Conservation (phyloP, 129 eudicot species). For the Saposhnikovia divaricata region DNA sequence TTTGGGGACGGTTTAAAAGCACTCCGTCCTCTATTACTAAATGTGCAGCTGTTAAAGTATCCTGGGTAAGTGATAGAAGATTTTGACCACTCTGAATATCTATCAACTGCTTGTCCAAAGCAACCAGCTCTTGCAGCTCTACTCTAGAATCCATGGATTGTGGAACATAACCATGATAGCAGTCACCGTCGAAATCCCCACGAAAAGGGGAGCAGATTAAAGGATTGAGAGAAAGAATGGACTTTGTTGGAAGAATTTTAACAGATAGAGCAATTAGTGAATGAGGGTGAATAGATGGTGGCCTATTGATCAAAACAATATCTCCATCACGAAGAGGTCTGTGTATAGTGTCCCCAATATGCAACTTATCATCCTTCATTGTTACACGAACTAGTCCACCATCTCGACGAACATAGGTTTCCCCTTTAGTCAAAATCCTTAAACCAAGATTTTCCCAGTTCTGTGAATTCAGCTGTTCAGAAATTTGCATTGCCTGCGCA, state of each 20-base stretch:
- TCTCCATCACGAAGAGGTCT: slow-evolving; percentile 78
- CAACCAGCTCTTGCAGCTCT: slow-evolving; percentile 78
- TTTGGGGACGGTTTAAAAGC: slow-evolving; percentile 32
- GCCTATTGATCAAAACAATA: slow-evolving; percentile 68
- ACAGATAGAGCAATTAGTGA: slow-evolving; percentile 72
- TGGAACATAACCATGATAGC: slow-evolving; percentile 81
- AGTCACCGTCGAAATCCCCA: slow-evolving; percentile 96
- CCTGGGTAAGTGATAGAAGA: slow-evolving; percentile 66
- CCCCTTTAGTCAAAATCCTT: slow-evolving; percentile 46
- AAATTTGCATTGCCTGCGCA: slow-evolving; percentile 54
- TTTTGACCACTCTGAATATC: slow-evolving; percentile 75
- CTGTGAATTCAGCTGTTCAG: slow-evolving; percentile 50
- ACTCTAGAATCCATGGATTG: slow-evolving; percentile 62
- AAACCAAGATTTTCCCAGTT: slow-evolving; percentile 60
- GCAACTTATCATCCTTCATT: slow-evolving; percentile 37
- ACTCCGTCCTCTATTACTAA: slow-evolving; percentile 62
- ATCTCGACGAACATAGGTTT: slow-evolving; percentile 43
- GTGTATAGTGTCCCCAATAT: slow-evolving; percentile 45
- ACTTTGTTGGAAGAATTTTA: slow-evolving; percentile 59
- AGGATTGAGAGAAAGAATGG: slow-evolving; percentile 74
- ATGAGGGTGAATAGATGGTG: slow-evolving; percentile 93
- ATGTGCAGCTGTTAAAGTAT: slow-evolving; percentile 78
- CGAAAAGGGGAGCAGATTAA: slow-evolving; percentile 70
- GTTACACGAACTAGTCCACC: slow-evolving; percentile 44
- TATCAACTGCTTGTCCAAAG: slow-evolving; percentile 49